Percentiles rank a stretch among this genome's conserved stretches.
These are phyloP conservation scores for Skeletonema costatum DNA, from an alignment of 108 stramenopile species.

Conservation along the genomic window DNA sequence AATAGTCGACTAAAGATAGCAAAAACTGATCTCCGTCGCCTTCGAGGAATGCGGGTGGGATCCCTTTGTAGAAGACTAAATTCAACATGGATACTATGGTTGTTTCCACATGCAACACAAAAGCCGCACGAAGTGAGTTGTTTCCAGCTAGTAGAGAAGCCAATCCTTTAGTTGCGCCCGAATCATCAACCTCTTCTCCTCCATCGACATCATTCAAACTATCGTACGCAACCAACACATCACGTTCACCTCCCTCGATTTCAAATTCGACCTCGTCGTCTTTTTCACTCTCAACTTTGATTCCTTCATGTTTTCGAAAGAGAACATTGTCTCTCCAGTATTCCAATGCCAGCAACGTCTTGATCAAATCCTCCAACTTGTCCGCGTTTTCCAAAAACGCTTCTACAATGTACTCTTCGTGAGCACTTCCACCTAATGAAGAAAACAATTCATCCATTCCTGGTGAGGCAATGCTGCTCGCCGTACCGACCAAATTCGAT, in stretches of 20 bases:
- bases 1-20: conserved; percentile 52
- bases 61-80: conserved; percentile 38
- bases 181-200: neutral
- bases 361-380: conserved; percentile 25
- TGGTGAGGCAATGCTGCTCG: neutral
- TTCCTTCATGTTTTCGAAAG: conserved; percentile 5
- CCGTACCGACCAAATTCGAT: neutral
- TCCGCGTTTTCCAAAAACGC: conserved; percentile 28
- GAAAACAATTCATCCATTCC: neutral
- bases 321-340: conserved; percentile 45
- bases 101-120: conserved; percentile 50
- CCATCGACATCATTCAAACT: conserved; percentile 4
- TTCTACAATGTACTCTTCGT: conserved; percentile 46
- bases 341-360: conserved; percentile 42
- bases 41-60: conserved; percentile 28
- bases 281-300: neutral
- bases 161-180: conserved; percentile 5
- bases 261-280: neutral
- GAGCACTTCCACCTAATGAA: neutral
- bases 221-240: neutral
- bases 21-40: conserved; percentile 27
- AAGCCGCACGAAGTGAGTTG: conserved; percentile 35
- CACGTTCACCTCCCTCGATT: too few relatives aligned
- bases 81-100: conserved; percentile 40
- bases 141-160: conserved; percentile 35